Evolutionary conservation across 495 filamentous ascomycete species (phyloP), one percentile per base, ranked within the genome.

Genomic region (Annulohypoxylon maeteangense): DNA sequence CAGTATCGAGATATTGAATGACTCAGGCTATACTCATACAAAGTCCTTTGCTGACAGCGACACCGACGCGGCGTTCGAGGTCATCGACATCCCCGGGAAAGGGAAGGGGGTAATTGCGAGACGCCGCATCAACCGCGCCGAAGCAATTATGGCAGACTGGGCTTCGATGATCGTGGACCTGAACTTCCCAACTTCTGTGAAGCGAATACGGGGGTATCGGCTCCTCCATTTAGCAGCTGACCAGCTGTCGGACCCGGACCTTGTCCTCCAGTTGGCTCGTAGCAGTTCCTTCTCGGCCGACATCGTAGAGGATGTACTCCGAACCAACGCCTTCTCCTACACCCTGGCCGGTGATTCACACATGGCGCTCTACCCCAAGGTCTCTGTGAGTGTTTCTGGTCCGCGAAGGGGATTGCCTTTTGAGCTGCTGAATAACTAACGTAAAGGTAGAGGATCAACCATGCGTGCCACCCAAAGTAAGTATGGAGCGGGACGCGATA

Each of bases 381-480:
- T 81, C 57, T 75, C 79, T 47, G 81, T 81, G 45, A 70, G 78
- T 60, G 11, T 3, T 50, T 4, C 16, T 22, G 7, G 34, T 12
- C 1, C 18, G 3, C 2, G 4, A n/a, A n/a, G 4, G 12, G 16
- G n/a, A 20, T 5, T 7, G 16, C 23, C 16, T 3, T 56, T 29
- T 7, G 51, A 10, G 31, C 27, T 11, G n/a, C 4, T 1, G 5
- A 22, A 20, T 34, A n/a, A 57, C 69, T 65, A 42, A 44, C 7
- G 7, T 6, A 1, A 22, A 7, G 22, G n/a, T 12, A 81, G 80
- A 76, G 79, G 56, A 76, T 82, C 31, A 83, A 82, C 53, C 80
- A 83, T 56, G 80, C 77, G 1, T 81, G 79, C 45, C 78, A 71
- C 12, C 80, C 81, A 55, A 81, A 79, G 80, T 82, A 68, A 76